These are phyloP conservation scores for Cryptosporidium bovis DNA, from an alignment of 169 alveolate genomes.

Conservation along the genomic window DNA sequence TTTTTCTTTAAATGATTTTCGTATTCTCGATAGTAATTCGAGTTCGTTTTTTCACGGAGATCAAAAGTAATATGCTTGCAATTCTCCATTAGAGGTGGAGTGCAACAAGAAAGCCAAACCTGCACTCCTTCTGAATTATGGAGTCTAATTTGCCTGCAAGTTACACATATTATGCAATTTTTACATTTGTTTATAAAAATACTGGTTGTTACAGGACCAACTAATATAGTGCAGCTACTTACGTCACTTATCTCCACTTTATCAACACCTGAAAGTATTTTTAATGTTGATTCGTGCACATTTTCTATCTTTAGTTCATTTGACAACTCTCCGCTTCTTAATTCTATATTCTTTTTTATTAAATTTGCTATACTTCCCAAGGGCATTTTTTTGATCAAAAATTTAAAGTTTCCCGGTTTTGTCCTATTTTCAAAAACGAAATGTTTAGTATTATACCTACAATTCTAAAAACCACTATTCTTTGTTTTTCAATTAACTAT, in stretches of 20 bases:
- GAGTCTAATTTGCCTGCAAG: slow-evolving; percentile 52
- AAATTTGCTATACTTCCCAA: not conserved
- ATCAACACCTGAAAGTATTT: slow-evolving; percentile 4
- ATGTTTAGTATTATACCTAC: too few species aligned
- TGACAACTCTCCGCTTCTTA: slow-evolving; percentile 17
- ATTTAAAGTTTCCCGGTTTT: too few species aligned
- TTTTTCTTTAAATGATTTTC: slow-evolving; percentile 10
- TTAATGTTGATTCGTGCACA: slow-evolving; percentile 12
- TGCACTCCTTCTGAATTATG: slow-evolving; percentile 27
- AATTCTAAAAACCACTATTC: not conserved
- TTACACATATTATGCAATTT: slow-evolving; percentile 1
- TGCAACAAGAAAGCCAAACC: slow-evolving; percentile 27
- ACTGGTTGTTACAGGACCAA: slow-evolving; percentile 59
- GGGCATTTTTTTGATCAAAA: too few species aligned
- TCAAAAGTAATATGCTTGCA: slow-evolving; percentile 32
- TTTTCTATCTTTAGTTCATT: slow-evolving; percentile 18
- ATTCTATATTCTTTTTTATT: slow-evolving; percentile 3
- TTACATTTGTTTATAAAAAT: slow-evolving; percentile 15
- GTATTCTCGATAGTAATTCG: slow-evolving; percentile 16
- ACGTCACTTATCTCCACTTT: slow-evolving; percentile 20
- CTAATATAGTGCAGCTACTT: slow-evolving; percentile 7
- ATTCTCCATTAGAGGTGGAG: slow-evolving; percentile 43
- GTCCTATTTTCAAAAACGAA: too few species aligned
- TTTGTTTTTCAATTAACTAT: not conserved
- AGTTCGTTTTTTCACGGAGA: not conserved